Percentiles rank a stretch among this genome's conserved stretches.
These are phyloP conservation scores for Alternaria sp. DNA, from an alignment of 2,329 filamentous ascomycete genomes.

Conservation along the genomic window DNA sequence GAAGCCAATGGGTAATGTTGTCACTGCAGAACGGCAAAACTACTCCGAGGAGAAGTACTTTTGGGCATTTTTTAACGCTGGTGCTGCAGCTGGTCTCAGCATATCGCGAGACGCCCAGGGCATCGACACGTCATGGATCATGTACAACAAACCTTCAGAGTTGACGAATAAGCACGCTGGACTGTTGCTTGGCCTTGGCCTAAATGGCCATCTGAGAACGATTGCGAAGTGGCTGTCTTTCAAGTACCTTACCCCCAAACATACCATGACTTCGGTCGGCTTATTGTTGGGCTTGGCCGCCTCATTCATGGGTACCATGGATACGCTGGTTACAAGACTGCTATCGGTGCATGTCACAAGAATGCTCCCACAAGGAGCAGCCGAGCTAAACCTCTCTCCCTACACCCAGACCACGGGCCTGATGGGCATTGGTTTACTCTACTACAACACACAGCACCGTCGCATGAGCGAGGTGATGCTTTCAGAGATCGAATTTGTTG, in stretches of 20 bases:
- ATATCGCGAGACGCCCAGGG: constrained; percentile 89
- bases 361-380: constrained; percentile 89
- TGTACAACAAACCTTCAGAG: constrained; percentile 95
- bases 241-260: constrained; percentile 98
- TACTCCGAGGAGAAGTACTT: constrained; percentile 97
- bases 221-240: constrained; percentile 98
- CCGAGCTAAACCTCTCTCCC: constrained; percentile 90
- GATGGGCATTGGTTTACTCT: constrained; percentile 94
- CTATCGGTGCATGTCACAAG: constrained; percentile 95
- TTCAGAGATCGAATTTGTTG: constrained; percentile 90
- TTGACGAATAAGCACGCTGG: constrained; percentile 96
- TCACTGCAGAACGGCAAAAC: constrained; percentile 85
- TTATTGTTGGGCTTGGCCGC: constrained; percentile 90
- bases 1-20: constrained; percentile 87
- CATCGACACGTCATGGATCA: constrained; percentile 98
- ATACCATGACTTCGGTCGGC: constrained; percentile 98
- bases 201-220: constrained; percentile 93
- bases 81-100: constrained; percentile 88
- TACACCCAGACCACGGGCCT: constrained; percentile 94
- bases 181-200: constrained; percentile 84
- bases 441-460: constrained; percentile 93
- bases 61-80: constrained; percentile 98
- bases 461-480: constrained; percentile 99
- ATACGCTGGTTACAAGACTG: constrained; percentile 89
- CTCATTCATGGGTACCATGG: constrained; percentile 96